Evolutionary conservation across 352 stramenopile species (phyloP).

Genomic region (Phytophthora aleatoria): DNA sequence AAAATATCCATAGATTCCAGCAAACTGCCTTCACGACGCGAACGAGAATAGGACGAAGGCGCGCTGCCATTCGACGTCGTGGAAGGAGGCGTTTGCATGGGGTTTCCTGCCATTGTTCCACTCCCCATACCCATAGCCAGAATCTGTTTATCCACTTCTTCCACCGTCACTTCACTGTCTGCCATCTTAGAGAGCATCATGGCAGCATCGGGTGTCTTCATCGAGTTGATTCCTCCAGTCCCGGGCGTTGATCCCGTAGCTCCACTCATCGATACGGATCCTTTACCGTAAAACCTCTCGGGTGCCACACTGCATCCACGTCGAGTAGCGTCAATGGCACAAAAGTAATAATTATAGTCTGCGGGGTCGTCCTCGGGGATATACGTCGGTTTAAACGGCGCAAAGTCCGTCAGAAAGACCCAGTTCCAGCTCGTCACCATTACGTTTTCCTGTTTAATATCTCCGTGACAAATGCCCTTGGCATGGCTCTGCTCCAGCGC

Average conservation of each 20-base stretch:
- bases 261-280: slow-evolving; percentile 13
- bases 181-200: slow-evolving; percentile 75
- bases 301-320: slow-evolving; percentile 96
- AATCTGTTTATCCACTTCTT: slow-evolving; percentile 82
- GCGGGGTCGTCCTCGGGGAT: slow-evolving; percentile 96
- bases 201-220: slow-evolving; percentile 58
- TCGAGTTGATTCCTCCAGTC: slow-evolving; percentile 23
- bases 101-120: slow-evolving; percentile 27
- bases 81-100: slow-evolving; percentile 33
- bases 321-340: slow-evolving; percentile 79
- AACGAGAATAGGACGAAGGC: slow-evolving; percentile 44
- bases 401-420: slow-evolving; percentile 97
- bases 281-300: slow-evolving; percentile 79
- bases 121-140: slow-evolving; percentile 54
- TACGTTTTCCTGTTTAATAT: slow-evolving; percentile 99
- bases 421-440: slow-evolving; percentile 98
- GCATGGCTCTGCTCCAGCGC: slow-evolving; percentile 94
- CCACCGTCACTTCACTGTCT: slow-evolving; percentile 68
- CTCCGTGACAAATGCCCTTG: slow-evolving; percentile 94
- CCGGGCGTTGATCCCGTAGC: slow-evolving; percentile 19
- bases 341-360: slow-evolving; percentile 96
- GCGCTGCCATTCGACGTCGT: slow-evolving; percentile 29
- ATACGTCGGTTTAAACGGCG: slow-evolving; percentile 94
- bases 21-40: slow-evolving; percentile 64
- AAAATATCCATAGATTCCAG: slow-evolving; percentile 98